Percentiles rank a stretch among this genome's conserved stretches.
phyloP scores from a whole-genome alignment of 1,284 basidiomycete species.

The Prillingera fragicola region DNA sequence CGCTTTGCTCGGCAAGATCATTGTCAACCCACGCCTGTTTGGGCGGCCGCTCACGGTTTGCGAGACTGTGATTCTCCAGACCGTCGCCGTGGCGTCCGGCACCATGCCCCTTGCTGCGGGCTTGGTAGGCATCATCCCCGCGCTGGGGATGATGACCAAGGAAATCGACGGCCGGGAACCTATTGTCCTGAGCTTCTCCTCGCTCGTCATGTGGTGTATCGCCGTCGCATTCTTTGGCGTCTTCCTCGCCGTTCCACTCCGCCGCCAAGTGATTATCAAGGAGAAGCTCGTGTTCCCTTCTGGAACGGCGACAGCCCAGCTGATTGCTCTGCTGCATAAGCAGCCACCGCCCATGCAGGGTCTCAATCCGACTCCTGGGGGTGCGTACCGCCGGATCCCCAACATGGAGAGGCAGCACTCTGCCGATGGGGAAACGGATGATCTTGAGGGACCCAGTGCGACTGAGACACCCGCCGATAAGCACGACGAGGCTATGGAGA shows the following conservation, averaged over 20 bases:
- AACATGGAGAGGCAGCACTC: too few species aligned
- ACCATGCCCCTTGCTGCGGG: conserved; percentile 87
- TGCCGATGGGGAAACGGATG: too few species aligned
- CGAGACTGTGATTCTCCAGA: conserved; percentile 90
- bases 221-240: conserved; percentile 87
- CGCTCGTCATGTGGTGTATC: conserved; percentile 65
- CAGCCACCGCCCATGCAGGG: conserved; percentile 29
- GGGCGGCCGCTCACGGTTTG: conserved; percentile 63
- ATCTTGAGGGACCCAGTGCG: background rate
- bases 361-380: conserved; percentile 6
- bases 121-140: conserved; percentile 90
- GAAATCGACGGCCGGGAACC: conserved; percentile 70
- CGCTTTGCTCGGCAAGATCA: conserved; percentile 80
- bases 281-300: conserved; percentile 91
- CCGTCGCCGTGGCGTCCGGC: conserved; percentile 83
- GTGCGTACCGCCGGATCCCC: conserved; percentile 31
- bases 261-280: conserved; percentile 93
- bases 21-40: conserved; percentile 59
- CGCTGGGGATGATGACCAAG: conserved; percentile 69
- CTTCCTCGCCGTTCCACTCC: conserved; percentile 85
- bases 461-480: conserved; percentile 21
- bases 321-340: conserved; percentile 82
- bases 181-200: conserved; percentile 64
- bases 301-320: conserved; percentile 92
- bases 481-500: conserved; percentile 45